Evolutionary conservation across 768 basidiomycete genomes (phyloP).

Genomic region (Hemileccinum rubropunctum): DNA sequence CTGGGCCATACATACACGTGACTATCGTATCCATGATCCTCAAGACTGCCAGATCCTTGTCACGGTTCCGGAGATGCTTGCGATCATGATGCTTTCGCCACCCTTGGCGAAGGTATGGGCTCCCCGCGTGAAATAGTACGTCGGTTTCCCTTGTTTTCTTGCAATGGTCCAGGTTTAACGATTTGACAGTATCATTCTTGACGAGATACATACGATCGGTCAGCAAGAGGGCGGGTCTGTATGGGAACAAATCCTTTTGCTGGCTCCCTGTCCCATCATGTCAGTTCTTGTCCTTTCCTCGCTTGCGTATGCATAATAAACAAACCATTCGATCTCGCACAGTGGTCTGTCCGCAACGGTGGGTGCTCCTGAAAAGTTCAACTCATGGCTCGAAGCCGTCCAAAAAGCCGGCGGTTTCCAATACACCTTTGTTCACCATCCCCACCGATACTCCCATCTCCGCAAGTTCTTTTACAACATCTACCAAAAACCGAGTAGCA

Average conservation of each 20-base stretch:
- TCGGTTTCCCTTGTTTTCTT: background rate
- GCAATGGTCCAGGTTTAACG: background rate
- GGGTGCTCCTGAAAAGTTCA: slow-evolving; percentile 63
- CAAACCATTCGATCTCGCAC: background rate
- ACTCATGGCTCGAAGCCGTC: slow-evolving; percentile 60
- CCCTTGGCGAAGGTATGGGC: slow-evolving; percentile 59
- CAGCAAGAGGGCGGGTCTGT: slow-evolving; percentile 67
- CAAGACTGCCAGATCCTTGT: slow-evolving; percentile 70
- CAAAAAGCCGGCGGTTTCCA: slow-evolving; percentile 57
- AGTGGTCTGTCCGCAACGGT: slow-evolving; percentile 74
- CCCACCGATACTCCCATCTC: slow-evolving; percentile 70
- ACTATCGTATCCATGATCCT: slow-evolving; percentile 59
- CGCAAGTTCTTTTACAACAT: slow-evolving; percentile 62
- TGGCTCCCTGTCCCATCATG: slow-evolving; percentile 74
- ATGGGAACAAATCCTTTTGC: slow-evolving; percentile 72
- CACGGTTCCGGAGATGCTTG: slow-evolving; percentile 70
- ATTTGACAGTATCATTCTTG: slow-evolving; percentile 55
- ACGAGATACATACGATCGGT: slow-evolving; percentile 60
- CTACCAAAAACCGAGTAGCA: slow-evolving; percentile 10
- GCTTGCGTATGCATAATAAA: background rate
- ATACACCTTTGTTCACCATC: slow-evolving; percentile 60
- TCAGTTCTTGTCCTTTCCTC: slow-evolving; percentile 30
- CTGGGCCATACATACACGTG: slow-evolving; percentile 67
- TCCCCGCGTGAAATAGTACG: slow-evolving; percentile 57
- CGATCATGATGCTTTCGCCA: slow-evolving; percentile 68